Percentiles rank a stretch among this genome's conserved stretches.
Conservation (phyloP, 2,329 filamentous ascomycete species). For the Didymella sp. region DNA sequence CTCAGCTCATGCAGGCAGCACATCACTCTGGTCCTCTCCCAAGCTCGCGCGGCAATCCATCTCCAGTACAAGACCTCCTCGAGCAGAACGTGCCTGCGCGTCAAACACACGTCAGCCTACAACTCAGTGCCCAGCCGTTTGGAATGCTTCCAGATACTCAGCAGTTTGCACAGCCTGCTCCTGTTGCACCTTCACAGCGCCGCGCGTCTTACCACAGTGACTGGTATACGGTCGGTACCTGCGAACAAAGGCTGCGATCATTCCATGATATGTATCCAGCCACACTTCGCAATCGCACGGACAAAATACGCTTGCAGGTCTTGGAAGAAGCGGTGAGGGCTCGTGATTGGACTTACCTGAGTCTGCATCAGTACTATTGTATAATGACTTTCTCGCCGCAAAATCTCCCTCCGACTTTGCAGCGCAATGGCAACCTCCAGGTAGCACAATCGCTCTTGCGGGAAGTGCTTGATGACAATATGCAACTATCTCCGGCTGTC, state of each 20-base stretch:
- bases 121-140: background rate
- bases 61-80: background rate
- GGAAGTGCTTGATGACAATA: constrained; percentile 57
- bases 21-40: background rate
- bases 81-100: background rate
- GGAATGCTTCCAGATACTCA: background rate
- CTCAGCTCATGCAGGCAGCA: constrained; percentile 12
- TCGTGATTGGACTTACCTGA: constrained; percentile 41
- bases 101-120: background rate
- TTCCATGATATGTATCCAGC: constrained; percentile 11
- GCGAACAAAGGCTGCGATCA: constrained; percentile 5
- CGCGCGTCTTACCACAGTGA: background rate
- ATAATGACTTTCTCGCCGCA: constrained; percentile 35
- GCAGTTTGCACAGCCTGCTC: background rate
- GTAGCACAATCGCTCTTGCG: constrained; percentile 49
- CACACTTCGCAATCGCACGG: constrained; percentile 1
- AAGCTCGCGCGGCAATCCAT: background rate
- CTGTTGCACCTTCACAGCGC: background rate
- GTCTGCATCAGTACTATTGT: constrained; percentile 40
- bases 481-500: constrained; percentile 49
- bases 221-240: constrained; percentile 28
- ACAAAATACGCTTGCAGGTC: constrained; percentile 30
- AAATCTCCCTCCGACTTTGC: constrained; percentile 51
- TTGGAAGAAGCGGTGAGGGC: constrained; percentile 46
- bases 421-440: constrained; percentile 40